Evolutionary conservation across 2,329 filamentous ascomycete species (phyloP), one percentile per base, ranked within the genome.

Genomic region (Colletotrichum sp.): DNA sequence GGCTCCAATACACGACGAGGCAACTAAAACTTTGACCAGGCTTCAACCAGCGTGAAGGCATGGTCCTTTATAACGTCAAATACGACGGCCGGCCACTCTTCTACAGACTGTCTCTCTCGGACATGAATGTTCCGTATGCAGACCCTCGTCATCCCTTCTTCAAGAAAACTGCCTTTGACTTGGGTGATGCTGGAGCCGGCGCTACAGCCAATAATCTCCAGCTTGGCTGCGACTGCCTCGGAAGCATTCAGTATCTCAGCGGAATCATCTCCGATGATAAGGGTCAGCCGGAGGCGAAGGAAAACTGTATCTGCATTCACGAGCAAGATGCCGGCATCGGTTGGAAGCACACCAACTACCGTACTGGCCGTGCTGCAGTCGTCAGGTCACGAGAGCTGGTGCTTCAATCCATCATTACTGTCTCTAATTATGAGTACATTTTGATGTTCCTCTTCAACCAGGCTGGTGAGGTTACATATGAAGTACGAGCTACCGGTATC

Each of bases 401-500:
- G 1, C 82, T 94, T 4, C 93, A 94, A 79, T 92, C 90, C 80
- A 92, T 94, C 82, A 91, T 93, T 78, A 94, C 93, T 0, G 88
- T 94, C 3, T 91, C 91, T 24, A 94, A 95, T 84, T 94, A 95
- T 85, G 93, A 94, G 80, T 94, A 94, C 80, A 89, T 94, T 55
- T 90, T 94, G 74, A 89, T 90, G 3, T 94, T 89, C 83, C 90
- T 91, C 77, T 91, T 95, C 76, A 90, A 93, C 80, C 92, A 92
- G 60, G 88, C 90, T 1, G 93, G 90, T 10, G 91, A 89, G 13
- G 88, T 94, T 78, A 88, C 87, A 0, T 85, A 93, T 72, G 92
- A 94, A 81, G 89, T 89, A 0, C 88, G 92, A 1, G 93, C 93
- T 0, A 94, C 93, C 0, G 93, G 93, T 2, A 93, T 95, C 71